Evolutionary conservation across 768 basidiomycete species (phyloP), one percentile per base, ranked within the genome.

Genomic region (Collybiopsis luxurians): DNA sequence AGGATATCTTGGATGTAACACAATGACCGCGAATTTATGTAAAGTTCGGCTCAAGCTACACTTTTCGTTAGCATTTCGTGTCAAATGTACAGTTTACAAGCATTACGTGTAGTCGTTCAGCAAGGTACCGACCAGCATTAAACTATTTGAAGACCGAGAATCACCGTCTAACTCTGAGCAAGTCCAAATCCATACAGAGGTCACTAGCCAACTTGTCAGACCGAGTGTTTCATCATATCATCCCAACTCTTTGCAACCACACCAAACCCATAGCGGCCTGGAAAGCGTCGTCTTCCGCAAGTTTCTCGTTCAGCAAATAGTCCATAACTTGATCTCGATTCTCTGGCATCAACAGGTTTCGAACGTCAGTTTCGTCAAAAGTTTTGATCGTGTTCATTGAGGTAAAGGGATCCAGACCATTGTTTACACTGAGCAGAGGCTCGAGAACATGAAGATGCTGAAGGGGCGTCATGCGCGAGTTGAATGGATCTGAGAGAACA

Each of bases 241-340:
- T 21, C 4, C 48, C 48, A 19, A 34, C 30, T 34, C 19, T 50
- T 11, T 50, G 15, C 55, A 76, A 63, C 46, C 76, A 70, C 5
- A 76, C 71, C 28, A 80, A 64, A 21, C 77, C 77, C 77, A 81
- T 79, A 9, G 79, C 74, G n/a, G 75, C 77, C 56, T 74, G 71
- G 58, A 81, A 79, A 21, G 78, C 74, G 55, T 75, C 75, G 21
- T 64, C 64, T 31, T 55, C 57, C 4, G 64, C 67, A 39, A 79
- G 62, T 11, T 61, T 63, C 31, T 72, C 69, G 56, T 75, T 70
- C 7, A 76, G 61, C 56, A 78, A 60, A 23, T 65, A 65, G 24
- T 67, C 64, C 44, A 71, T 60, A 39, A 76, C 55, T 19, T 50
- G 31, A 19, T 50, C 48, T 36, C 17, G 19, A 23, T 50, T 36